These are phyloP conservation scores for Solanum chiquidenum DNA, from an alignment of 257 asterid genomes.

Conservation along the genomic window DNA sequence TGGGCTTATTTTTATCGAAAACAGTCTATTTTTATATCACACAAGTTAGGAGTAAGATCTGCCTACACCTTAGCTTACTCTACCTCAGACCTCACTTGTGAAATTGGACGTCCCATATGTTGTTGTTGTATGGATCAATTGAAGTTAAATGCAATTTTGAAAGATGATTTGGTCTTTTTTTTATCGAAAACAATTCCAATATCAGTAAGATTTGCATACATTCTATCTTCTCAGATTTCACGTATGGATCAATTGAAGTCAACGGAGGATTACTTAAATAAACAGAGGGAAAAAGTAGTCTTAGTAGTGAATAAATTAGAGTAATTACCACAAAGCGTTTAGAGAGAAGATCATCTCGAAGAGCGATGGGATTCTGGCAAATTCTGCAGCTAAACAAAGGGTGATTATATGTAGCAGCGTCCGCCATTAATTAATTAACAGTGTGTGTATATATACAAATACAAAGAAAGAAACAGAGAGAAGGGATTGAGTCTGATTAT, in stretches of 20 bases:
- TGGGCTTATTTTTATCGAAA: background rate
- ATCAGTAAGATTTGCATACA: too few species aligned
- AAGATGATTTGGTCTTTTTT: background rate
- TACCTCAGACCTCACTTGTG: too few species aligned
- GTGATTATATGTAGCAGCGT: background rate
- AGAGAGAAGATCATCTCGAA: constrained; percentile 34
- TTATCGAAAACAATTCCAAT: too few species aligned
- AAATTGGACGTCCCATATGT: background rate
- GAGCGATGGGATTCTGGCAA: constrained; percentile 47
- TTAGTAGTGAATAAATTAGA: background rate
- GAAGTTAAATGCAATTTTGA: background rate
- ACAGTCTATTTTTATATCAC: background rate
- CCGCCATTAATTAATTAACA: constrained; percentile 9
- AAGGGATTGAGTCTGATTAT: background rate
- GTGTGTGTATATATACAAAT: too few species aligned
- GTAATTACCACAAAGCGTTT: constrained; percentile 20
- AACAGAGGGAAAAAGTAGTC: background rate
- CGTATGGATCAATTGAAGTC: background rate
- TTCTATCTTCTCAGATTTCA: too few species aligned
- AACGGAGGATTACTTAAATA: background rate
- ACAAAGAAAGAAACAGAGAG: background rate
- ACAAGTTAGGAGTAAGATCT: background rate
- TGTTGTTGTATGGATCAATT: background rate
- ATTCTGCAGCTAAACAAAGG: constrained; percentile 42
- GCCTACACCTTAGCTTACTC: background rate